phyloP scores from a whole-genome alignment of 805 yeast genomes.

The Nakazawaea molendinolei region DNA sequence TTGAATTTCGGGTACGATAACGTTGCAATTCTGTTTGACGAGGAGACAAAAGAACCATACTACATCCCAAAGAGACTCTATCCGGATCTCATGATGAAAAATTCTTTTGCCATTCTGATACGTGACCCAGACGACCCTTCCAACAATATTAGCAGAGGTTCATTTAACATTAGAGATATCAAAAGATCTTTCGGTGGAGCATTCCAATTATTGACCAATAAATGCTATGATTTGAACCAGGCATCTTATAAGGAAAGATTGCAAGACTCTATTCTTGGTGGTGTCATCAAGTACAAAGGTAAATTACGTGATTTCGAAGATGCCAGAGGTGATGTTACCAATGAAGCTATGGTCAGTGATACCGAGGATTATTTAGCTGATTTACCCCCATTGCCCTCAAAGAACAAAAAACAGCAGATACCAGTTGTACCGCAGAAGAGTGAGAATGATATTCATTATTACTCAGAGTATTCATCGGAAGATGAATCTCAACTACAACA shows the following conservation, averaged over 20 bases:
- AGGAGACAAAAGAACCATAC: slow-evolving; percentile 41
- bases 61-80: slow-evolving; percentile 54
- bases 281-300: slow-evolving; percentile 70
- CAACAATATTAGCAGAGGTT: slow-evolving; percentile 84
- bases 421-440: slow-evolving; percentile 20
- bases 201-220: slow-evolving; percentile 64
- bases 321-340: slow-evolving; percentile 56
- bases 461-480: slow-evolving; percentile 33
- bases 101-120: slow-evolving; percentile 61
- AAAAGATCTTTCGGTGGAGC: slow-evolving; percentile 89
- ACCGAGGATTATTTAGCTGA: slow-evolving; percentile 19
- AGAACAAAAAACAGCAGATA: slow-evolving; percentile 20
- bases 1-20: slow-evolving; percentile 79
- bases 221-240: slow-evolving; percentile 65
- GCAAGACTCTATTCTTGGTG: slow-evolving; percentile 73
- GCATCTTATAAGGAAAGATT: slow-evolving; percentile 60
- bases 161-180: slow-evolving; percentile 72
- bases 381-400: slow-evolving; percentile 26
- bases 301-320: slow-evolving; percentile 71
- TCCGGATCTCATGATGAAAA: slow-evolving; percentile 44
- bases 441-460: slow-evolving; percentile 34
- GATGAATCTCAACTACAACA: slow-evolving; percentile 16
- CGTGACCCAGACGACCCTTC: slow-evolving; percentile 82
- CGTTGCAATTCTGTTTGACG: slow-evolving; percentile 59
- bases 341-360: slow-evolving; percentile 43